Evolutionary conservation across 305 asterid species (phyloP), one percentile per base, ranked within the genome.

Genomic region (Withania somnifera): DNA sequence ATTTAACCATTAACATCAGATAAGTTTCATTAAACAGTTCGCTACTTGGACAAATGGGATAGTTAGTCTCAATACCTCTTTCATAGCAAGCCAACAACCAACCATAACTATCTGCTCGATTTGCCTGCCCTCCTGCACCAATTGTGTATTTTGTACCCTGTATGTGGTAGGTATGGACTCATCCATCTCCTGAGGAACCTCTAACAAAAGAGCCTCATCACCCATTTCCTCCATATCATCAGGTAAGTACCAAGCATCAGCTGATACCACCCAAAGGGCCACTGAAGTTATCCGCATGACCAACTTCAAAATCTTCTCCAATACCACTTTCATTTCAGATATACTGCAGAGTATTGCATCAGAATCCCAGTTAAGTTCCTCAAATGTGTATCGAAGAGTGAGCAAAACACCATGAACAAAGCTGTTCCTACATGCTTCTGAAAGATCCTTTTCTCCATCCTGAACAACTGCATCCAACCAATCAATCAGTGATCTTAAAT

Each of bases 21-120:
- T 13, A 47, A 47, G 60, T 26, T 73, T 8, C 15, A 73, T 47
- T 73, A 47, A 73, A 24, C 26, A 50, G 26, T 73, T 50, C 26
- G 60, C 79, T 47, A 73, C 14, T 45, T 73, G 56, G 79, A 26
- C 79, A 26, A 73, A 73, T 26, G 79, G 40, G 24, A 67, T 34
- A 83, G 63, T 36, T 67, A 32, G 73, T 30, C 30, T 78, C 47
- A 19, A 30, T 86, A 94, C 99, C 98, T 96, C 99, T 91, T 96
- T 96, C 99, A 96, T 96, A 53, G 98, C 98, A 87, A 96, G 98
- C 99, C 99, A 96, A 89, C 98, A 94, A 85, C 99, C 98, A 89
- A 96, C 98, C 99, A 94, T 93, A 79, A 96, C 94, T 79, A 91
- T 89, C 89, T 96, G 99, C 42, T 90, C 97, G 4, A 94, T 87